Percentiles rank a stretch among this genome's conserved stretches.
Conservation (phyloP, 768 basidiomycete species). For the Termitomyces sp. region DNA sequence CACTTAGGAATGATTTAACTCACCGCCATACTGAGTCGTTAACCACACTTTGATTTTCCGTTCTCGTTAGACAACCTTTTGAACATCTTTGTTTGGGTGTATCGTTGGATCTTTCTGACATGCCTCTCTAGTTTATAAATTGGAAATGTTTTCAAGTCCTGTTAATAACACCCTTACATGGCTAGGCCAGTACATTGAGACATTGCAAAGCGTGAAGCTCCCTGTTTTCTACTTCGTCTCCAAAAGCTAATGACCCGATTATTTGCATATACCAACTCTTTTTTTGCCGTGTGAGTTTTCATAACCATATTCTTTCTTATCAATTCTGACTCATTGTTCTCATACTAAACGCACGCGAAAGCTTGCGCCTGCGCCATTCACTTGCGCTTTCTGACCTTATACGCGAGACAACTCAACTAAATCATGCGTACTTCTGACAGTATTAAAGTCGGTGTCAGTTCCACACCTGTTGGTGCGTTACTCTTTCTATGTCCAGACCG, state of each 20-base stretch:
- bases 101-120: no score
- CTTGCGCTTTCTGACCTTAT: neutral
- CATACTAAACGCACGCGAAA: conserved; percentile 10
- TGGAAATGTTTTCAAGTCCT: conserved; percentile 5
- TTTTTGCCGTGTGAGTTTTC: conserved; percentile 10
- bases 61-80: no score
- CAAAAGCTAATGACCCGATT: neutral
- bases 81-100: no score
- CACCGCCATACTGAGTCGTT: no score
- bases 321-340: neutral
- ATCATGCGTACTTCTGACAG: neutral
- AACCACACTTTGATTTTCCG: conserved; percentile 10
- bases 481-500: no score
- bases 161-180: conserved; percentile 2
- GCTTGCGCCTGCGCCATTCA: conserved; percentile 8
- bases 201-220: conserved; percentile 4
- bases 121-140: no score
- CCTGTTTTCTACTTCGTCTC: neutral
- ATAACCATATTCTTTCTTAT: neutral
- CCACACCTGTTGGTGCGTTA: neutral
- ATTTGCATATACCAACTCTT: conserved; percentile 12
- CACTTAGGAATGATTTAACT: no score
- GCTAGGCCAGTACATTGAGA: conserved; percentile 8
- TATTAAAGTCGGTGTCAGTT: neutral
- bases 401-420: neutral